A percentile compares a stretch with the other conserved stretches of the same genome.
phyloP scores from a whole-genome alignment of 2,329 filamentous ascomycete genomes.

The Verticillium isaacii region DNA sequence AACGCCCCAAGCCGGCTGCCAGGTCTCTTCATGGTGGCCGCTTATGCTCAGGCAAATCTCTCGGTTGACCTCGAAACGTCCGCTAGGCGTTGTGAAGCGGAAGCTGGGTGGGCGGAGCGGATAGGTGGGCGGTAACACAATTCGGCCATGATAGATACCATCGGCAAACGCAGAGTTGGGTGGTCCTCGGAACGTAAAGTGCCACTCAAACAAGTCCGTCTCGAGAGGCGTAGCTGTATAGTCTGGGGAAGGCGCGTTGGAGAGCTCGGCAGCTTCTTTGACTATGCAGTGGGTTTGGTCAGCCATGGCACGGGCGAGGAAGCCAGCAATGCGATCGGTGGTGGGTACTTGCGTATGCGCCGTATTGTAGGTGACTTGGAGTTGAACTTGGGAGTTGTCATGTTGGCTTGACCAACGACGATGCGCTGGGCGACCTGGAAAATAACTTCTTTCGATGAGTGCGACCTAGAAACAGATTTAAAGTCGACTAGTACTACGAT shows the following conservation, averaged over 20 bases:
- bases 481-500: neutral
- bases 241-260: slow-evolving; percentile 73
- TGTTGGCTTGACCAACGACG: slow-evolving; percentile 12
- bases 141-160: slow-evolving; percentile 93
- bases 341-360: slow-evolving; percentile 62
- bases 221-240: slow-evolving; percentile 84
- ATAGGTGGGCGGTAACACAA: slow-evolving; percentile 83
- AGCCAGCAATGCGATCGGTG: slow-evolving; percentile 4
- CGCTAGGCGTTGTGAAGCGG: slow-evolving; percentile 87
- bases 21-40: slow-evolving; percentile 95
- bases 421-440: neutral
- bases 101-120: slow-evolving; percentile 92
- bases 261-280: slow-evolving; percentile 86
- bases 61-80: slow-evolving; percentile 91
- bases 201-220: slow-evolving; percentile 93
- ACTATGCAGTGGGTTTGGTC: slow-evolving; percentile 42
- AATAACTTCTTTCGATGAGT: neutral
- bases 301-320: neutral
- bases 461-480: no score
- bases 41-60: slow-evolving; percentile 95
- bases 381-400: slow-evolving; percentile 51
- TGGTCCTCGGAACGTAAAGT: slow-evolving; percentile 92
- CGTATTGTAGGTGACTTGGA: slow-evolving; percentile 79
- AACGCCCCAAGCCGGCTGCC: slow-evolving; percentile 98
- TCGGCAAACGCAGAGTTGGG: slow-evolving; percentile 72